phyloP scores from a whole-genome alignment of 208 protist genomes.

The Naegleria fowleri region DNA sequence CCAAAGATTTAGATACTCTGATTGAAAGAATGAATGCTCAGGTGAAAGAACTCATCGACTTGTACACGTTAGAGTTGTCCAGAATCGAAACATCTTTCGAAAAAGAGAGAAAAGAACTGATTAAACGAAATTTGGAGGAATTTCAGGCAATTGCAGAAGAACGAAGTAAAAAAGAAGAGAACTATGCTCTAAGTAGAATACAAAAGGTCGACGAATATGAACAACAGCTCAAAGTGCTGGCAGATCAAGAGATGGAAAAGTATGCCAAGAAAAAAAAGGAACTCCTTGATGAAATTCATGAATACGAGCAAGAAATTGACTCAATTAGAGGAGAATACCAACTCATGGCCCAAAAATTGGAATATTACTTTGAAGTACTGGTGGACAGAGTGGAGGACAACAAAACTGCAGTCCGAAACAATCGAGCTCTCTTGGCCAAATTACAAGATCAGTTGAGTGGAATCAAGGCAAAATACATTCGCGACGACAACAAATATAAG shows the following conservation, averaged over 20 bases:
- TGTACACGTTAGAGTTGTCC: slow-evolving; percentile 58
- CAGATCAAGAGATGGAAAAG: not conserved
- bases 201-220: slow-evolving; percentile 55
- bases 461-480: slow-evolving; percentile 75
- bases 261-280: slow-evolving; percentile 1
- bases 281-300: slow-evolving; percentile 5
- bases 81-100: slow-evolving; percentile 79
- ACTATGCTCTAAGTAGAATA: slow-evolving; percentile 72
- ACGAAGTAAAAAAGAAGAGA: slow-evolving; percentile 62
- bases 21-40: slow-evolving; percentile 70
- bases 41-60: slow-evolving; percentile 63
- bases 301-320: slow-evolving; percentile 80
- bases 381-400: slow-evolving; percentile 87
- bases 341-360: slow-evolving; percentile 88
- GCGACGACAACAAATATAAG: slow-evolving; percentile 79
- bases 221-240: not conserved
- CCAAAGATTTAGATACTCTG: slow-evolving; percentile 67
- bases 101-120: slow-evolving; percentile 72
- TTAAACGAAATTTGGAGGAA: slow-evolving; percentile 67
- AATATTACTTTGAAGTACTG: slow-evolving; percentile 90
- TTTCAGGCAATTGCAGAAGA: slow-evolving; percentile 71
- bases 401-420: slow-evolving; percentile 75
- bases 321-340: slow-evolving; percentile 87
- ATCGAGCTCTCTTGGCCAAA: slow-evolving; percentile 78
- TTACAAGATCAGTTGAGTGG: slow-evolving; percentile 75